A percentile compares a stretch with the other conserved stretches of the same genome.
phyloP scores from a whole-genome alignment of 495 filamentous ascomycete species.

The Pyrenopolyporus hunteri region DNA sequence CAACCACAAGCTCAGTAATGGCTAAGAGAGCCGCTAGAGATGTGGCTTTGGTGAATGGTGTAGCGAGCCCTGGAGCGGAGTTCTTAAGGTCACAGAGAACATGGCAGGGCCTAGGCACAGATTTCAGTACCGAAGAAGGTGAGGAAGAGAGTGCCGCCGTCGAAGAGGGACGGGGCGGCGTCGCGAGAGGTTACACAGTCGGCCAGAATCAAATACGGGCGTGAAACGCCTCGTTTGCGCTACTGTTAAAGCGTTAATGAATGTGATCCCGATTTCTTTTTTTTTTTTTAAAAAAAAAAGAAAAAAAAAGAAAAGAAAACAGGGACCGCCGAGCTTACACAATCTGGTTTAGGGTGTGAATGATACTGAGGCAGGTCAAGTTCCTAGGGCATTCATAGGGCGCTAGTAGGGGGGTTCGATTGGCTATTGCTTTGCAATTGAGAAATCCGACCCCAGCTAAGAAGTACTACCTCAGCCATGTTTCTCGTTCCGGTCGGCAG shows the following conservation, averaged over 20 bases:
- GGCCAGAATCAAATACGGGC: constrained; percentile 57
- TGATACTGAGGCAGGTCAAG: no score
- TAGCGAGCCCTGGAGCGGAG: constrained; percentile 89
- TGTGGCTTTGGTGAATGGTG: constrained; percentile 75
- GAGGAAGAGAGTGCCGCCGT: constrained; percentile 70
- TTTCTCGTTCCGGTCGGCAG: no score
- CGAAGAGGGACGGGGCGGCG: constrained; percentile 85
- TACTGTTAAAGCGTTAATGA: not conserved
- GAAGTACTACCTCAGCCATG: no score
- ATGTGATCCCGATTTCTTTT: no score
- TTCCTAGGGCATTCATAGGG: no score
- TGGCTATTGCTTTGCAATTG: no score
- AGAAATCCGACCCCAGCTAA: no score
- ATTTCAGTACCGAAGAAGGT: constrained; percentile 60
- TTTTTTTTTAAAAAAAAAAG: no score
- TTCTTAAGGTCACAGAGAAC: constrained; percentile 81
- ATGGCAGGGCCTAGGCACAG: constrained; percentile 91
- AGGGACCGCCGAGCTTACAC: no score
- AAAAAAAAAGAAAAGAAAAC: no score
- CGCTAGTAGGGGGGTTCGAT: no score
- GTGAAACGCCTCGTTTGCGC: not conserved
- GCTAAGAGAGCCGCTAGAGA: constrained; percentile 51
- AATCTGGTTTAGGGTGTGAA: no score
- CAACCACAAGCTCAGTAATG: constrained; percentile 38
- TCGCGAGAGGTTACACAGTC: constrained; percentile 88